Evolutionary conservation across 2,329 filamentous ascomycete genomes (phyloP).

Genomic region (Colletotrichum brevisporum): DNA sequence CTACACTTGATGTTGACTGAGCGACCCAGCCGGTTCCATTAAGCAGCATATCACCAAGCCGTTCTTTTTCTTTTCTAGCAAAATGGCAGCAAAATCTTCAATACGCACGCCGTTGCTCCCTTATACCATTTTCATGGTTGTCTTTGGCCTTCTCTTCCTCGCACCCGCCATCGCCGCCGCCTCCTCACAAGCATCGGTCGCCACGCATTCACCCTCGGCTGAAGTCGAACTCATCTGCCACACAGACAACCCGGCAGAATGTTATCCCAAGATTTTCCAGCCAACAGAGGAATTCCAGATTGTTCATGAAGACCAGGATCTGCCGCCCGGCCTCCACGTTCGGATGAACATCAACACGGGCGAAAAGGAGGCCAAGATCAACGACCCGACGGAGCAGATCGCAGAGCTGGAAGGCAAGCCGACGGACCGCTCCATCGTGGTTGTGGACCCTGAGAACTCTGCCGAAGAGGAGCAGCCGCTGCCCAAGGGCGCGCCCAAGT

Average conservation of each 20-base stretch:
- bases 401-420: conserved; percentile 64
- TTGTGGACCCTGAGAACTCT: conserved; percentile 65
- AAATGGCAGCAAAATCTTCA: conserved; percentile 22
- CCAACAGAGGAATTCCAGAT: conserved; percentile 75
- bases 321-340: conserved; percentile 76
- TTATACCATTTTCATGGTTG: conserved; percentile 22
- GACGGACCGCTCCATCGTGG: conserved; percentile 66
- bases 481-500: conserved; percentile 67
- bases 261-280: conserved; percentile 75
- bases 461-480: conserved; percentile 50
- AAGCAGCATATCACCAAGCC: background rate
- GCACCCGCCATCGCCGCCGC: conserved; percentile 19
- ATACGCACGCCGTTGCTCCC: conserved; percentile 7
- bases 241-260: conserved; percentile 70
- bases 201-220: conserved; percentile 49
- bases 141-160: conserved; percentile 34
- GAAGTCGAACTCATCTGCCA: conserved; percentile 75
- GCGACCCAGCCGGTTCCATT: background rate
- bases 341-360: conserved; percentile 76
- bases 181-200: conserved; percentile 26
- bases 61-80: background rate
- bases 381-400: conserved; percentile 68
- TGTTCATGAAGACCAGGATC: conserved; percentile 74
- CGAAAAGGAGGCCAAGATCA: conserved; percentile 75
- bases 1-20: background rate